Base-by-base conservation (phyloP, 768 basidiomycete genomes). In the Plicaturopsis crispa region DNA sequence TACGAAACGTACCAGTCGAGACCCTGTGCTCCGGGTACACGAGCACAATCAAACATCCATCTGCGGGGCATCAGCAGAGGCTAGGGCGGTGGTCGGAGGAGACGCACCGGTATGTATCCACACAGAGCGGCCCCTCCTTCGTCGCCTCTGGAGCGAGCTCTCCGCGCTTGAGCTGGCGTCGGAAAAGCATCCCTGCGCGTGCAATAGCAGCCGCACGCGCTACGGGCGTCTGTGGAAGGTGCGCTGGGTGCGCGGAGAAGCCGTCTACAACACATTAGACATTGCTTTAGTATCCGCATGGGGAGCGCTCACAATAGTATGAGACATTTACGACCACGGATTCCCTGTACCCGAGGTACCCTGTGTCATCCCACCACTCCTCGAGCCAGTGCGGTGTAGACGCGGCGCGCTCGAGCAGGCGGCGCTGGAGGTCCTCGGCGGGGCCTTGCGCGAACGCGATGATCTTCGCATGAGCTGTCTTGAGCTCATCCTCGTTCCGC, bases 41-140 rank as follows among this genome's bases (percentile, higher is more conserved):
- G 83, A 46, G 77, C 86, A 55, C 86, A 88, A 54, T 91, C 88
- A 48, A 91, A 91, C 88, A 91, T 89, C 88, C 88, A 91, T 35
- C 85, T 86, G 38, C 23, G 18, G 14, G 17, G 31, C 16, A 20
- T 51, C 11, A 48, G 32, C 12, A 6, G 31, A 24, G 19, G 16
- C 26, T 2, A 8, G 33, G 28, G 31, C 3, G 10, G 6, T 16
- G 31, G 8, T 26, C 6, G 13, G 16, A 6, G 26, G 19, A 16
- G 20, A 45, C 63, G 38, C 45, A 82, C 84, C 86, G 66, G 58
- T 83, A 90, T 5, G 84, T 84, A 52, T 91, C 88, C 88, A 91
- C 90, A 53, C 88, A 91, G 6, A 88, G 49, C 12, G 81, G 72
- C 1, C 73, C 71, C 40, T 83, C 84, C 52, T 75, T 84, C 11